Evolutionary conservation across 441 rosid species (phyloP), one percentile per base, ranked within the genome.

Genomic region (Jatropha podagrica): DNA sequence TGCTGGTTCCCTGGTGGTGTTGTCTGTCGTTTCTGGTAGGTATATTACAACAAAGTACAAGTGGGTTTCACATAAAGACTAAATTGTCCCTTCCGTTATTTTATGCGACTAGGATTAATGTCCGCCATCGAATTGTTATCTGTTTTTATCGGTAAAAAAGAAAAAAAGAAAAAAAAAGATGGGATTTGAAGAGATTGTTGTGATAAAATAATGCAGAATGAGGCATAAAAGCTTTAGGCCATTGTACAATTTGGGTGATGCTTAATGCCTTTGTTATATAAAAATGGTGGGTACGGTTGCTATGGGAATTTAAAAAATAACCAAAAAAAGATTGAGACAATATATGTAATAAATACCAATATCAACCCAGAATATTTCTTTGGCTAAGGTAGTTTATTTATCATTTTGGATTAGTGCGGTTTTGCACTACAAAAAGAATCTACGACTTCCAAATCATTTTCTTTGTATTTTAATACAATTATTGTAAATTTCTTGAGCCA

Each of bases 311-410:
- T 23, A 6, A 44, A 13, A 20, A 8, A 37, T 54, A 37, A 70
- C 63, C 46, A 17, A 12, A 27, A 23, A 20, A 40, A 18, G 13
- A 26, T 13, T 26, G 32, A 32, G 73, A n/a, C 73, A 54, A 26
- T 10, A 14, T 10, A 27, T 54, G 0, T 32, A 55, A 55, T 58
- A 15, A 55, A 70, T 59, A 42, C 48, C 59, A 59, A 38, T 38
- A 70, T 59, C 63, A 54, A n/a, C n/a, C 20, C 40, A 38, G 73
- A 70, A 70, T 70, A 56, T 55, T 54, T 70, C 38, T 56, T 56
- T 2, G 10, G 32, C 14, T 51, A 52, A 69, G 42, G 17, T 46
- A 18, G 9, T 58, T n/a, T 72, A 7, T 61, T 32, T 52, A 14
- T 15, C 20, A 26, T 61, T 61, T 26, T 44, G 7, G 4, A 42